Conservation (phyloP, 768 basidiomycete species). For the Pulveroboletus sp. region DNA sequence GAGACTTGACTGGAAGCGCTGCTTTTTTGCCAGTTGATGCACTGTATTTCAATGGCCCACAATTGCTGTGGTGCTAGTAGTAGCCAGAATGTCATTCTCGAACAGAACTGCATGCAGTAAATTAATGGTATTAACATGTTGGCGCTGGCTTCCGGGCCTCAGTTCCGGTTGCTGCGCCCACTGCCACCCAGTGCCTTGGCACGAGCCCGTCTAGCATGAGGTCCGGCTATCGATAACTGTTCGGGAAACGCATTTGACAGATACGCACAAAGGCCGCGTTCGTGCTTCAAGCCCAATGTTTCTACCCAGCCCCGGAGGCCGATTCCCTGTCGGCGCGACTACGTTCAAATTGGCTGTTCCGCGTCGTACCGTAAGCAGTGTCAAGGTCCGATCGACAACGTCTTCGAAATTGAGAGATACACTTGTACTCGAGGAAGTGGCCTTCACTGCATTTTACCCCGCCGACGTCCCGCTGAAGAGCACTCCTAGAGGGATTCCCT, state of each 20-base stretch:
- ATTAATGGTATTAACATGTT: no score
- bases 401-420: slow-evolving; percentile 36
- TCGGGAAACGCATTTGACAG: not conserved
- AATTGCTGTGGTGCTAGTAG: no score
- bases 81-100: no score
- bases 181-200: no score
- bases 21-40: no score
- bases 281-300: slow-evolving; percentile 31
- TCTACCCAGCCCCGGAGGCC: slow-evolving; percentile 42
- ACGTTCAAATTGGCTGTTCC: slow-evolving; percentile 49
- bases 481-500: slow-evolving; percentile 43
- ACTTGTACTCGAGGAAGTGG: slow-evolving; percentile 55
- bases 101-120: no score
- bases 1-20: no score
- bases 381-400: slow-evolving; percentile 32
- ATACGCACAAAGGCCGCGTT: not conserved
- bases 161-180: not conserved
- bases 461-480: slow-evolving; percentile 34
- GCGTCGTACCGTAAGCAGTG: slow-evolving; percentile 38
- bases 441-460: slow-evolving; percentile 66
- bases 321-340: slow-evolving; percentile 55
- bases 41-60: no score
- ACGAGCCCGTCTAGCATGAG: not conserved
- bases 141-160: not conserved
- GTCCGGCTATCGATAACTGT: not conserved